These are phyloP conservation scores for Syzygium aqueum DNA, from an alignment of 345 rosid species.

Conservation along the genomic window DNA sequence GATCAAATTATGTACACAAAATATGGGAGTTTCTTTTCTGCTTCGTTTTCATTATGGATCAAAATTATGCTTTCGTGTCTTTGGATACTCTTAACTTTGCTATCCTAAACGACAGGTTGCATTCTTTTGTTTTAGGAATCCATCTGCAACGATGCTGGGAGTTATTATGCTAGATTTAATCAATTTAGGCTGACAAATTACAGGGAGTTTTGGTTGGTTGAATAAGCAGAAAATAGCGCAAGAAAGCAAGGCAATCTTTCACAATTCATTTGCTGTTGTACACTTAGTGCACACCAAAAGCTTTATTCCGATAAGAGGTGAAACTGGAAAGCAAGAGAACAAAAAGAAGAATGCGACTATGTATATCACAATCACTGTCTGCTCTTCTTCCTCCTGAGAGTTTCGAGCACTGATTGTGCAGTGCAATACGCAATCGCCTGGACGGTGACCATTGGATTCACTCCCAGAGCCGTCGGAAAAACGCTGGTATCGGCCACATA, in stretches of 20 bases:
- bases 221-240: not conserved
- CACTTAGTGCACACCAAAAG: not conserved
- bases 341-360: not conserved
- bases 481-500: constrained; percentile 77
- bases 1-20: not conserved
- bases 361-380: not conserved
- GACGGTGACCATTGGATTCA: constrained; percentile 82
- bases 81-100: not conserved
- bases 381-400: constrained; percentile 31
- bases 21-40: not conserved
- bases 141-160: not conserved
- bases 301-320: not conserved
- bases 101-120: not conserved
- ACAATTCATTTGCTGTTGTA: not conserved
- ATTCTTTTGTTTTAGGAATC: not conserved
- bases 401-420: constrained; percentile 45
- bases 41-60: not conserved
- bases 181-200: not conserved
- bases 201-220: not conserved
- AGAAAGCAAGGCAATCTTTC: not conserved
- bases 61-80: not conserved
- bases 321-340: not conserved
- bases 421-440: constrained; percentile 81
- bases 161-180: not conserved
- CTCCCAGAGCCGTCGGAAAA: constrained; percentile 80